Base-by-base conservation (phyloP, 345 rosid species). In the Passiflora organensis region DNA sequence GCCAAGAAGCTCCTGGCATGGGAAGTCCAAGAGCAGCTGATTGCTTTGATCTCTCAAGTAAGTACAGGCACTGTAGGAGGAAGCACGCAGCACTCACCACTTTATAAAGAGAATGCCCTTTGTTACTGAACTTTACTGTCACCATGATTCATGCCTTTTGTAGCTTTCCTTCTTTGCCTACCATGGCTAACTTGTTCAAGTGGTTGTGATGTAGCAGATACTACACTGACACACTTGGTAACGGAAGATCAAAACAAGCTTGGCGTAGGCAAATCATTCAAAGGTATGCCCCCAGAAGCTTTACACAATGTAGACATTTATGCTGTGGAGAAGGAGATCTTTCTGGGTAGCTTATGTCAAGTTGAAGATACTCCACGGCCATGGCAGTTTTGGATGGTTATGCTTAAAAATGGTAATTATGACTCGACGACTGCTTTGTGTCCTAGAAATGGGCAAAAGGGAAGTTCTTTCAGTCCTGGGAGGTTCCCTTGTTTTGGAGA, bases 321-420 rank as follows among this genome's bases (percentile, higher is more conserved):
- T 63, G 68, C 68, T 23, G 55, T 25, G 13, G 14, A 62, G 28
- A 68, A 68, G 47, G 73, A 68, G 51, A 42, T 22, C 10, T 68
- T 56, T 45, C 48, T 68, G 25, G 73, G 73, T 32, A 49, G 59
- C 8, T 37, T 68, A 10, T 68, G 73, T 44, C 55, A 68, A 58
- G 64, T 62, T 51, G 60, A 47, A 22, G 67, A 62, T 37, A 44
- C 24, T 19, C 63, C 62, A 25, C 49, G 25, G 13, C 68, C 68
- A 62, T 68, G 73, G 73, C 73, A 57, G 0, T 68, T 68, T 57
- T 68, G 73, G 73, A 68, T 68, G 73, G 43, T 68, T 52, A 68
- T 68, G 73, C 67, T 68, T 34, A 68, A 68, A 39, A 68, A 68
- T 57, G 73, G 73, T 10, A 68, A 68, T 43, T 68, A 56, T 39